Conservation (phyloP, 768 basidiomycete species). For the Suillus decipiens region DNA sequence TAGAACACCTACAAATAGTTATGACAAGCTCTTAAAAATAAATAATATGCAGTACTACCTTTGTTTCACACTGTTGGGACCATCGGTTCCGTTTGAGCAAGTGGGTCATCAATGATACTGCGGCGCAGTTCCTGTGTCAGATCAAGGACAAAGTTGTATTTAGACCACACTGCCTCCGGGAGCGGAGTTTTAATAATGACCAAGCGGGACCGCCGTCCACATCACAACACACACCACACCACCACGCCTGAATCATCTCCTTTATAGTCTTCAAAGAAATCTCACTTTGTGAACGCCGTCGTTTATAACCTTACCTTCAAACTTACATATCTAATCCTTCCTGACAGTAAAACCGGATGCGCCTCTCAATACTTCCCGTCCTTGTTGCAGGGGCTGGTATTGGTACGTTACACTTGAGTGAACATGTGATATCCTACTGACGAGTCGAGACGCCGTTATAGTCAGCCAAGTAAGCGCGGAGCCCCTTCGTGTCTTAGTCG, state of each 20-base stretch:
- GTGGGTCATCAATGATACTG: background rate
- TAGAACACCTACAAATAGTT: no score
- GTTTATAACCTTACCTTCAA: background rate
- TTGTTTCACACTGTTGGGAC: background rate
- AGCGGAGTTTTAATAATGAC: conserved; percentile 1
- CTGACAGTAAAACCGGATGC: conserved; percentile 31
- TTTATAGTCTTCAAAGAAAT: background rate
- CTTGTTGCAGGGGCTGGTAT: conserved; percentile 39
- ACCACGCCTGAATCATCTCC: conserved; percentile 1
- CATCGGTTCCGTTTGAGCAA: no score
- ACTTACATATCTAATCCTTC: background rate
- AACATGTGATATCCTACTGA: background rate
- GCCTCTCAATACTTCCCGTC: conserved; percentile 37
- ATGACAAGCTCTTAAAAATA: background rate
- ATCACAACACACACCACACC: background rate
- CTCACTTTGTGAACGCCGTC: background rate
- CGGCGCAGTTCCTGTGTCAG: no score
- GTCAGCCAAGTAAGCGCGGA: conserved; percentile 45
- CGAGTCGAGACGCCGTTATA: conserved; percentile 9
- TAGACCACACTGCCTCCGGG: background rate
- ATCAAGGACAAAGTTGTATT: no score
- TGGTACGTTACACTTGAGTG: conserved; percentile 24
- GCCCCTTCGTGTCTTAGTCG: conserved; percentile 50
- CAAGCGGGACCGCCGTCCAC: background rate
- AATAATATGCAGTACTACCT: no score